These are phyloP conservation scores for Blastocystis hominis DNA, from an alignment of 352 stramenopile genomes.

Conservation along the genomic window DNA sequence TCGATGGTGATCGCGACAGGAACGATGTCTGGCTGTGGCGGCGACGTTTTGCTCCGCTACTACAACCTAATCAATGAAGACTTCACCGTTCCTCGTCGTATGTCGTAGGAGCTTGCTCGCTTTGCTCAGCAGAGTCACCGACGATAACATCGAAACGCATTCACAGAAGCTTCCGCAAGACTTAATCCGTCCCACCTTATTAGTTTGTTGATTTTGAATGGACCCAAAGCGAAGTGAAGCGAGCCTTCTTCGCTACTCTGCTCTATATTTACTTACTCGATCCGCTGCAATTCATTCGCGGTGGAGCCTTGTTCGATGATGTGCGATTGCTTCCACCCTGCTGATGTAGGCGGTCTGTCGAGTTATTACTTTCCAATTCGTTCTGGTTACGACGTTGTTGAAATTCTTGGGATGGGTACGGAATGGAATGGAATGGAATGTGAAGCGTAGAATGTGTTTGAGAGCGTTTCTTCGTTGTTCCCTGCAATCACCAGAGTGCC, in stretches of 20 bases:
- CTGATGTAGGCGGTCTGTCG: neutral
- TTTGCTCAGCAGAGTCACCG: no score
- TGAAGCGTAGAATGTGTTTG: slow-evolving; percentile 22
- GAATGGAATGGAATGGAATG: neutral
- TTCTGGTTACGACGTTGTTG: neutral
- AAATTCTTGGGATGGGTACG: neutral
- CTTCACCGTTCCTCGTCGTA: neutral
- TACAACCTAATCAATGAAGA: neutral
- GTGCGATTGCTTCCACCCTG: neutral
- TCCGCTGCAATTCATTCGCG: slow-evolving; percentile 9
- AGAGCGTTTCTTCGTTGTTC: neutral
- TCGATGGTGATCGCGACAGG: no score
- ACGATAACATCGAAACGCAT: neutral
- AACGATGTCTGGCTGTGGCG: neutral
- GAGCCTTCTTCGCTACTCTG: slow-evolving; percentile 1
- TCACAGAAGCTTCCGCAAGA: neutral
- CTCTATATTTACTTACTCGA: neutral
- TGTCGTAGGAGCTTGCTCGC: no score
- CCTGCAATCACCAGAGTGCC: neutral
- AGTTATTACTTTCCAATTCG: neutral
- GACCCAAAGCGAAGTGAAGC: neutral
- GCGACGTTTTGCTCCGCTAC: neutral
- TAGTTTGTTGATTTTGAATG: neutral
- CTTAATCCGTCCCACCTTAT: slow-evolving; percentile 10
- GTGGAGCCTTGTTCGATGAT: neutral